phyloP scores from a whole-genome alignment of 164 flowering plant species.

The Stephania yunnanensis region DNA sequence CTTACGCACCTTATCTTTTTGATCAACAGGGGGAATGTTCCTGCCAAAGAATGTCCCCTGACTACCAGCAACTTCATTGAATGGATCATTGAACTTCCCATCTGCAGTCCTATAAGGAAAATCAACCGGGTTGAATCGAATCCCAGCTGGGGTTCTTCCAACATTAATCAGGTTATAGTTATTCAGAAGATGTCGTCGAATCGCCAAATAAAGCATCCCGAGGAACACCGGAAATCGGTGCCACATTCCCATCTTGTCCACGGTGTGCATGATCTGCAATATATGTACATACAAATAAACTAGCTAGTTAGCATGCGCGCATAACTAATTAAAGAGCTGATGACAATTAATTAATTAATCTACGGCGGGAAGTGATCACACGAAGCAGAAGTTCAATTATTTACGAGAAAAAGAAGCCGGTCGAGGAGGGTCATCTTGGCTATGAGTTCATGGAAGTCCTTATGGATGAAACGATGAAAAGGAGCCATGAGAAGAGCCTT shows the following conservation, averaged over 20 bases:
- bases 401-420: slow-evolving; percentile 31
- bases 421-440: slow-evolving; percentile 31
- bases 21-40: slow-evolving; percentile 34
- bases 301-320: too few relatives aligned
- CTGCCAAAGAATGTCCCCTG: slow-evolving; percentile 38
- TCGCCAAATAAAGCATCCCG: slow-evolving; percentile 31
- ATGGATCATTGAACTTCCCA: too few relatives aligned
- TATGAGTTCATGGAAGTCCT: slow-evolving; percentile 32
- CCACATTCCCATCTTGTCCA: slow-evolving; percentile 36
- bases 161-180: slow-evolving; percentile 37
- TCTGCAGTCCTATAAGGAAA: too few relatives aligned
- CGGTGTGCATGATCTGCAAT: slow-evolving; percentile 20
- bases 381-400: not conserved
- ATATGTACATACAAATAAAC: not conserved
- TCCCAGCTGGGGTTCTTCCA: slow-evolving; percentile 23
- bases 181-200: slow-evolving; percentile 31
- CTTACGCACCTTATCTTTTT: slow-evolving; percentile 19
- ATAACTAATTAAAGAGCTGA: too few relatives aligned
- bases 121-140: slow-evolving; percentile 18
- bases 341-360: not conserved
- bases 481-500: slow-evolving; percentile 15
- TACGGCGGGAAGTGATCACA: not conserved
- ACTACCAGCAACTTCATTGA: slow-evolving; percentile 19
- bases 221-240: slow-evolving; percentile 37
- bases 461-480: slow-evolving; percentile 25